phyloP scores from a whole-genome alignment of 805 yeast species.

The Starmerella bacillaris region DNA sequence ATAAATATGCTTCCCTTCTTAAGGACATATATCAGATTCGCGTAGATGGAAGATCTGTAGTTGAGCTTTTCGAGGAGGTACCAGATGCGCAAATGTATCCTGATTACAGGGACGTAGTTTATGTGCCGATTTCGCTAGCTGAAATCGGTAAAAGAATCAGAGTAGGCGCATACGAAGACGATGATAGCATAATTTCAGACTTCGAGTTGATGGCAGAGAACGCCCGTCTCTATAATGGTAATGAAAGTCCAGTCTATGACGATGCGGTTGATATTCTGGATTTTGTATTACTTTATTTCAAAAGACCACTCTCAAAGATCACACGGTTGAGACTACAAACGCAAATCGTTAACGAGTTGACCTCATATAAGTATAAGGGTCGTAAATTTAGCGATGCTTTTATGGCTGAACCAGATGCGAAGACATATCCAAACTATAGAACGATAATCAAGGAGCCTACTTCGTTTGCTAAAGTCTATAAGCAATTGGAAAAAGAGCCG shows the following conservation, averaged over 20 bases:
- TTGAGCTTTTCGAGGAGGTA: slow-evolving; percentile 43
- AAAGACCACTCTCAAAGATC: slow-evolving; percentile 19
- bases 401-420: slow-evolving; percentile 50
- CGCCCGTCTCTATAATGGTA: slow-evolving; percentile 57
- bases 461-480: slow-evolving; percentile 43
- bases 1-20: slow-evolving; percentile 12
- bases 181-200: slow-evolving; percentile 36
- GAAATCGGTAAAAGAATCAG: slow-evolving; percentile 40
- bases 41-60: slow-evolving; percentile 17
- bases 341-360: slow-evolving; percentile 14
- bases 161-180: slow-evolving; percentile 22
- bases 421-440: slow-evolving; percentile 66
- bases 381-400: slow-evolving; percentile 50
- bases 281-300: slow-evolving; percentile 36
- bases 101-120: slow-evolving; percentile 53
- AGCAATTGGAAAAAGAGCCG: slow-evolving; percentile 31
- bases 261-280: slow-evolving; percentile 43
- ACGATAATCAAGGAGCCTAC: slow-evolving; percentile 55
- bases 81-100: slow-evolving; percentile 65
- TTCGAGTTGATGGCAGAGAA: slow-evolving; percentile 50
- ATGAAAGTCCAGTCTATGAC: slow-evolving; percentile 43
- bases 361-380: slow-evolving; percentile 22
- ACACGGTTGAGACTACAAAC: slow-evolving; percentile 15
- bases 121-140: slow-evolving; percentile 47
- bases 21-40: slow-evolving; percentile 11